phyloP scores from a whole-genome alignment of 768 basidiomycete species.

The Rubroboletus pulcherrimus region DNA sequence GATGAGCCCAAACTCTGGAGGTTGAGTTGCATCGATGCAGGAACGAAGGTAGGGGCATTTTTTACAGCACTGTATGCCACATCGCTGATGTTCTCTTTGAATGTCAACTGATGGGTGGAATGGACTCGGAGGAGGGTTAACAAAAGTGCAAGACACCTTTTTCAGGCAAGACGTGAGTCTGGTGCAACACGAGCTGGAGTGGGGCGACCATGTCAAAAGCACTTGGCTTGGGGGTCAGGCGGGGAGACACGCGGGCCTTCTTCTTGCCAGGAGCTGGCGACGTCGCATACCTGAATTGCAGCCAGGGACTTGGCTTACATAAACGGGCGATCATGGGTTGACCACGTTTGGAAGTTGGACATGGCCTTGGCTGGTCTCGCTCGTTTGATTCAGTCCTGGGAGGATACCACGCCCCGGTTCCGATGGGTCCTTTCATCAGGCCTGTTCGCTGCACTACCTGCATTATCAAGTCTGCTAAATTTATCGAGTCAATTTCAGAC shows the following conservation, averaged over 20 bases:
- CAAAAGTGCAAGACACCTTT: neutral
- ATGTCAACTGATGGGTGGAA: neutral
- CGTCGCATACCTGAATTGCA: too few species aligned
- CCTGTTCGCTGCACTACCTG: neutral
- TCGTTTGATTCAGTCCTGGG: conserved; percentile 58
- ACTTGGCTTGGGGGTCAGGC: neutral
- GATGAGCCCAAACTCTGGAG: too few species aligned
- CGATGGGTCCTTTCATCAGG: conserved; percentile 46
- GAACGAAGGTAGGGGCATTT: neutral
- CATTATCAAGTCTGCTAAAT: conserved; percentile 63
- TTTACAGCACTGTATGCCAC: neutral
- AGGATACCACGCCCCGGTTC: conserved; percentile 47
- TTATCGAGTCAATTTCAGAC: conserved; percentile 67
- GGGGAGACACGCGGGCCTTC: too few species aligned
- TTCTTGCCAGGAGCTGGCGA: too few species aligned
- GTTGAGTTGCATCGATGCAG: too few species aligned
- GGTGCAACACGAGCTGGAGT: neutral
- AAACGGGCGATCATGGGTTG: too few species aligned
- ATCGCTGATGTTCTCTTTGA: too few species aligned
- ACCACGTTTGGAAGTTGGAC: too few species aligned
- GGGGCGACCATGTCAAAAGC: neutral
- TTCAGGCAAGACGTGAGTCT: neutral
- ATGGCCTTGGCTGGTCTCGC: conserved; percentile 39
- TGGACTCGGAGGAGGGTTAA: neutral
- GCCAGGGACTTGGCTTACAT: too few species aligned